Percentiles rank a stretch among this genome's conserved stretches.
phyloP scores from a whole-genome alignment of 148 eudicot genomes.

The Limonium bicolor region DNA sequence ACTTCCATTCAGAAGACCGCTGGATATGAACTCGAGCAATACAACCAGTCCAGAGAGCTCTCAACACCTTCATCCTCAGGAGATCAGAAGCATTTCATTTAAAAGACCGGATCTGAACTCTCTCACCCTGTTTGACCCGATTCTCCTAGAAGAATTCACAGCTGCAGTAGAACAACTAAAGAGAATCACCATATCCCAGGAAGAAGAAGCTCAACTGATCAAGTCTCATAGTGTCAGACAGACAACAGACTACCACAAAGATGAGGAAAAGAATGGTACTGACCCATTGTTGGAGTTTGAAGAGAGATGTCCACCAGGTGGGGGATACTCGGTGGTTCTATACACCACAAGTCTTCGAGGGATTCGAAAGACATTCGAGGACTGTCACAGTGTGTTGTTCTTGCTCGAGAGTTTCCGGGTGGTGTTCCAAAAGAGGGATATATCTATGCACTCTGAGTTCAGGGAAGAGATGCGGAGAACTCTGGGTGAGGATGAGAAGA shows the following conservation, averaged over 20 bases:
- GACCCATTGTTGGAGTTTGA: conserved; percentile 27
- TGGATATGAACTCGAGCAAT: neutral
- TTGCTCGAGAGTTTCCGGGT: conserved; percentile 46
- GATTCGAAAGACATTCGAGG: conserved; percentile 59
- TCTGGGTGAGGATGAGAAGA: conserved; percentile 15
- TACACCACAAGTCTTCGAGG: conserved; percentile 56
- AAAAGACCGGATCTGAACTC: conserved; percentile 59
- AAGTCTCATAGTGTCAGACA: conserved; percentile 11
- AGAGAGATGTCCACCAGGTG: conserved; percentile 60
- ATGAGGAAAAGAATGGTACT: neutral
- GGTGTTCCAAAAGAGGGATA: conserved; percentile 50
- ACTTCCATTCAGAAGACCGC: neutral
- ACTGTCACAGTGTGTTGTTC: conserved; percentile 51
- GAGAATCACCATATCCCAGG: too few relatives aligned
- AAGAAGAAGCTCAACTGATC: conserved; percentile 26
- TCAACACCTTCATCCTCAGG: conserved; percentile 17
- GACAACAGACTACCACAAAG: neutral
- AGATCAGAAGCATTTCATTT: conserved; percentile 23
- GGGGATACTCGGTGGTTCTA: conserved; percentile 33
- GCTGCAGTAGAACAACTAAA: conserved; percentile 35
- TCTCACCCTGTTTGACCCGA: conserved; percentile 54
- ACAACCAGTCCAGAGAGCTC: neutral
- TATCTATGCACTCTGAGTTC: conserved; percentile 59
- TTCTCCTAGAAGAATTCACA: conserved; percentile 46
- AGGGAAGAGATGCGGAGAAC: conserved; percentile 63